Conservation (phyloP, 2,329 filamentous ascomycete species). For the Trichocomaceae sp. region DNA sequence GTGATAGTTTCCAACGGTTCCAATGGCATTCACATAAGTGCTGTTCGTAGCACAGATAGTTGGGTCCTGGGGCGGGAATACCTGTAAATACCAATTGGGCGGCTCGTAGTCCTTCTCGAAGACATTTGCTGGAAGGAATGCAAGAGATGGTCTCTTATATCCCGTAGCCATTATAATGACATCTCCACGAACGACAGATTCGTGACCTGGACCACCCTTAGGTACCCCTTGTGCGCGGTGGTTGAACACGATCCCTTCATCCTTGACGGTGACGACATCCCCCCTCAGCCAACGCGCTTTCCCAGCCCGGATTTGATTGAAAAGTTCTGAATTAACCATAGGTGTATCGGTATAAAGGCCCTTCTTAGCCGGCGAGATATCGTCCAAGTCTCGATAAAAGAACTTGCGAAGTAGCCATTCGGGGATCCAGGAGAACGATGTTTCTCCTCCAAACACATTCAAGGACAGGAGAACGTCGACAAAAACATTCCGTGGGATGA, state of each 20-base stretch:
- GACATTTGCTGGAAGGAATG: slow-evolving; percentile 65
- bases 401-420: slow-evolving; percentile 67
- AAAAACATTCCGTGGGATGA: slow-evolving; percentile 72
- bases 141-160: slow-evolving; percentile 65
- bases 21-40: slow-evolving; percentile 74
- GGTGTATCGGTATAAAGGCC: slow-evolving; percentile 79
- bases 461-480: slow-evolving; percentile 66
- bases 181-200: slow-evolving; percentile 62
- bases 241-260: slow-evolving; percentile 63
- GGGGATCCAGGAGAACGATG: slow-evolving; percentile 67
- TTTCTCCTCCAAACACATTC: slow-evolving; percentile 76
- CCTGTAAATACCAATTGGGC: slow-evolving; percentile 84
- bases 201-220: slow-evolving; percentile 64
- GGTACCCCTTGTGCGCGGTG: slow-evolving; percentile 65
- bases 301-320: slow-evolving; percentile 65
- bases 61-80: slow-evolving; percentile 68
- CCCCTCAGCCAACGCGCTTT: slow-evolving; percentile 73
- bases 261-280: slow-evolving; percentile 63
- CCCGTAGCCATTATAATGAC: slow-evolving; percentile 79
- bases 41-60: slow-evolving; percentile 75
- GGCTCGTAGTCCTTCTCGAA: slow-evolving; percentile 68
- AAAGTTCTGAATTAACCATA: slow-evolving; percentile 79
- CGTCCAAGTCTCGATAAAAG: slow-evolving; percentile 75
- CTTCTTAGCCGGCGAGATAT: slow-evolving; percentile 62
- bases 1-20: slow-evolving; percentile 78